These are phyloP conservation scores for Aspergillus sp. DNA, from an alignment of 2,329 filamentous ascomycete genomes.

Conservation along the genomic window DNA sequence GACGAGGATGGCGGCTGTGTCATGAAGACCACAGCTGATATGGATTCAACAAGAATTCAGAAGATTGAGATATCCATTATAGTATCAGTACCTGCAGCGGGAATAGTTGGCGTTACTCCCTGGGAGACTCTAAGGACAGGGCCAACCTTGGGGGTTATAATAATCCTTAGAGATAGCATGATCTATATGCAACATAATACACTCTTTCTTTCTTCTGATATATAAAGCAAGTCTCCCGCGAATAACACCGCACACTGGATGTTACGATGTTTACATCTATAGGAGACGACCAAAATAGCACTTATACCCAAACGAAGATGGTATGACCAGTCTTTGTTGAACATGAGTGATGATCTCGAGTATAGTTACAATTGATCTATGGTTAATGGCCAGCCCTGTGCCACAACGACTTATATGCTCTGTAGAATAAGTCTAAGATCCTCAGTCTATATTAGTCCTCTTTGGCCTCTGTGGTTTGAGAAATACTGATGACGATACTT, in stretches of 20 bases:
- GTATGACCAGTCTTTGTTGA: neutral
- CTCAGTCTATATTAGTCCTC: neutral
- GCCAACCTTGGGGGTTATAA: neutral
- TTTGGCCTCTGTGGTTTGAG: neutral
- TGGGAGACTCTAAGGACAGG: neutral
- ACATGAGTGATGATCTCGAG: neutral
- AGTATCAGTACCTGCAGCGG: neutral
- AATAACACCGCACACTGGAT: neutral
- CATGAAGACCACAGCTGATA: neutral
- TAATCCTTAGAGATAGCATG: neutral
- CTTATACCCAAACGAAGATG: neutral
- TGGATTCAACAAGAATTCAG: neutral
- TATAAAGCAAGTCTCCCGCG: neutral
- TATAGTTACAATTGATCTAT: neutral
- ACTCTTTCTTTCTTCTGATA: neutral
- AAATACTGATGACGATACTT: too few relatives aligned
- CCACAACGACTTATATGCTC: neutral
- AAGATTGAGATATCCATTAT: too few relatives aligned
- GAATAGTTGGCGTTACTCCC: neutral
- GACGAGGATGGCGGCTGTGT: neutral
- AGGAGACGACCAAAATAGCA: too few relatives aligned
- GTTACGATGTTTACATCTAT: neutral
- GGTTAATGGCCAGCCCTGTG: neutral
- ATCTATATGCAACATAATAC: neutral
- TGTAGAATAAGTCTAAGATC: neutral